Evolutionary conservation across 2,329 filamentous ascomycete species (phyloP).

Genomic region (Onygenales sp.): DNA sequence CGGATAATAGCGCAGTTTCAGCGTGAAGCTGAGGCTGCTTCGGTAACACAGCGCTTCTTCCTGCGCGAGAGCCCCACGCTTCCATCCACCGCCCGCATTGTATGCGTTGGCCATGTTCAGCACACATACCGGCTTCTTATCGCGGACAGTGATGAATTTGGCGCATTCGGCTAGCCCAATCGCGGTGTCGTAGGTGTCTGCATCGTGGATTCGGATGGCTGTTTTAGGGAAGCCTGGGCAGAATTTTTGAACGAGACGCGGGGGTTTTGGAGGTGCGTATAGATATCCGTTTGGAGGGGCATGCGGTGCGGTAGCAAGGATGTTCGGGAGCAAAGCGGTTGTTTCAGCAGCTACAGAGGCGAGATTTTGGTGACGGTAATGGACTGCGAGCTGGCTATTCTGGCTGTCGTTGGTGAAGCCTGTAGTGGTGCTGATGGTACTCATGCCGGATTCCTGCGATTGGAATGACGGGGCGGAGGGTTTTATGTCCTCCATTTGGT

Average conservation of each 20-base stretch:
- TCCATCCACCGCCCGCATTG: conserved; percentile 54
- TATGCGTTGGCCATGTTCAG: conserved; percentile 57
- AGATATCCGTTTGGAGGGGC: conserved; percentile 29
- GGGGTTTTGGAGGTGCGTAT: conserved; percentile 28
- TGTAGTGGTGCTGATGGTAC: not conserved
- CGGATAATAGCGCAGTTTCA: conserved; percentile 44
- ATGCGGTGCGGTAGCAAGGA: conserved; percentile 38
- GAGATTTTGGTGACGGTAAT: conserved; percentile 20
- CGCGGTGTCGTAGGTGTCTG: conserved; percentile 51
- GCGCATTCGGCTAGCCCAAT: conserved; percentile 26
- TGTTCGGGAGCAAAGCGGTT: conserved; percentile 35
- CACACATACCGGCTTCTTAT: conserved; percentile 42
- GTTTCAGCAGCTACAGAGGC: conserved; percentile 41
- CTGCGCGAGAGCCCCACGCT: conserved; percentile 53
- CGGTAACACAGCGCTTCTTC: conserved; percentile 62
- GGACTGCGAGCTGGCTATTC: conserved; percentile 1
- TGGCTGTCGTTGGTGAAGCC: not conserved
- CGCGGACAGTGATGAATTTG: conserved; percentile 15
- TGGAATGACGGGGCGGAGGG: not conserved
- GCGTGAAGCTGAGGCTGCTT: conserved; percentile 34
- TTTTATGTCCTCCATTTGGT: conserved; percentile 11
- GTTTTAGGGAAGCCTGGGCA: conserved; percentile 33
- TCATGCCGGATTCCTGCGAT: not conserved
- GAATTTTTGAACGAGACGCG: conserved; percentile 30
- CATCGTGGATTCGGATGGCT: conserved; percentile 43